Conservation (phyloP, 2,329 filamentous ascomycete genomes). For the Nigrospora osmanthi region DNA sequence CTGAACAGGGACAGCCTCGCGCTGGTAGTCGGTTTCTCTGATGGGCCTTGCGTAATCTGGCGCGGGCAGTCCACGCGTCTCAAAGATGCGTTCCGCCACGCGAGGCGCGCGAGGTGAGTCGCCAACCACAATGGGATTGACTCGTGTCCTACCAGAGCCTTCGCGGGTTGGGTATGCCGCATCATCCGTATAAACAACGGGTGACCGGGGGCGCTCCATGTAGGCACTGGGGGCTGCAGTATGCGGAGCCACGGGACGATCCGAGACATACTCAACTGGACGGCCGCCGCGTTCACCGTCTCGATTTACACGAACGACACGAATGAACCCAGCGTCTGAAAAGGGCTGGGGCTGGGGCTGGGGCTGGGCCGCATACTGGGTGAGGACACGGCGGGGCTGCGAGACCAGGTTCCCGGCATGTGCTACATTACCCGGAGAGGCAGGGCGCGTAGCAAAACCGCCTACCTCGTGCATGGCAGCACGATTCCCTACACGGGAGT, state of each 20-base stretch:
- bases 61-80: too few relatives aligned
- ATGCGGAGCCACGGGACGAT: background rate
- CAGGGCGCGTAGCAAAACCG: conserved; percentile 7
- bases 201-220: background rate
- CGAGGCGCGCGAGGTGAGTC: too few relatives aligned
- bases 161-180: conserved; percentile 2
- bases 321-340: conserved; percentile 12
- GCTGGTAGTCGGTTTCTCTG: too few relatives aligned
- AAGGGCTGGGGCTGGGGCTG: conserved; percentile 8
- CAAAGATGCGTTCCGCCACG: too few relatives aligned
- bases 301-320: conserved; percentile 9
- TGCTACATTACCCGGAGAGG: conserved; percentile 9
- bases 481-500: conserved; percentile 12
- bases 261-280: conserved; percentile 1
- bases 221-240: background rate
- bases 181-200: background rate
- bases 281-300: conserved; percentile 5
- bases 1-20: too few relatives aligned
- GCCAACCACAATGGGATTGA: conserved; percentile 4
- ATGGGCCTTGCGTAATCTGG: too few relatives aligned
- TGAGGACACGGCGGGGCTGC: conserved; percentile 14
- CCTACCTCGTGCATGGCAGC: conserved; percentile 8
- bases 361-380: conserved; percentile 12
- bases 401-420: conserved; percentile 11
- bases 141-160: conserved; percentile 4